These are phyloP conservation scores for Ophiostoma piceae DNA, from an alignment of 2,329 filamentous ascomycete species.

Conservation along the genomic window DNA sequence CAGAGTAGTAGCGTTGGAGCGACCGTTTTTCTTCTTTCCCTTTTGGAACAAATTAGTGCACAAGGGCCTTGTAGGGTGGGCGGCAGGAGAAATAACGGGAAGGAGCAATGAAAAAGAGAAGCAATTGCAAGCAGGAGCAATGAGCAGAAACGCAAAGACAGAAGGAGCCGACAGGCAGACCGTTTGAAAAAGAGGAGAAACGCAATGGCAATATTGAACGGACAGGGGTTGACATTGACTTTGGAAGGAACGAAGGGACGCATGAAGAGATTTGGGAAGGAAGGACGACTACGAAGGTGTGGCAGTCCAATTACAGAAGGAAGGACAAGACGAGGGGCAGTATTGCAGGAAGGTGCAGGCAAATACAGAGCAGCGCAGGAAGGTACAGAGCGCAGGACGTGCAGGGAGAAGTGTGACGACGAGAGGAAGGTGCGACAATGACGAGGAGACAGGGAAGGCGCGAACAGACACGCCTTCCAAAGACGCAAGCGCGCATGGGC, in stretches of 20 bases:
- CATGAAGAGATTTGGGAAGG: background rate
- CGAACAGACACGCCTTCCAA: background rate
- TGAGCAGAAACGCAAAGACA: background rate
- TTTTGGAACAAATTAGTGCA: constrained; percentile 12
- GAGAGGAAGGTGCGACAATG: constrained; percentile 5
- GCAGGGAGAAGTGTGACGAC: background rate
- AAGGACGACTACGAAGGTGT: background rate
- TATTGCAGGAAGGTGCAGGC: background rate
- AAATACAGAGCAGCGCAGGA: too few species aligned
- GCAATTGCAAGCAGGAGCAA: background rate
- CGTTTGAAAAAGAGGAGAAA: constrained; percentile 8
- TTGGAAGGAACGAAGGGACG: background rate
- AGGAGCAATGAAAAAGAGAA: constrained; percentile 4
- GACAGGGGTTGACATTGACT: background rate
- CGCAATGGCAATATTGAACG: background rate
- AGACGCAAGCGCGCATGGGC: background rate
- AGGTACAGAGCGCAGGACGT: too few species aligned
- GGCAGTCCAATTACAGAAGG: background rate
- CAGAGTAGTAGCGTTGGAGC: background rate
- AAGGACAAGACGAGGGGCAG: constrained; percentile 11
- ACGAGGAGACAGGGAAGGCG: background rate
- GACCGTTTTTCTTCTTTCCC: constrained; percentile 11
- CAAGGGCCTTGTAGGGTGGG: constrained; percentile 4
- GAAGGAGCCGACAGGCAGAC: background rate
- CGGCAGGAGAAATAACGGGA: constrained; percentile 12